Evolutionary conservation across 202 grass and related monocot genomes (phyloP).

Genomic region (Eragrostis tef): DNA sequence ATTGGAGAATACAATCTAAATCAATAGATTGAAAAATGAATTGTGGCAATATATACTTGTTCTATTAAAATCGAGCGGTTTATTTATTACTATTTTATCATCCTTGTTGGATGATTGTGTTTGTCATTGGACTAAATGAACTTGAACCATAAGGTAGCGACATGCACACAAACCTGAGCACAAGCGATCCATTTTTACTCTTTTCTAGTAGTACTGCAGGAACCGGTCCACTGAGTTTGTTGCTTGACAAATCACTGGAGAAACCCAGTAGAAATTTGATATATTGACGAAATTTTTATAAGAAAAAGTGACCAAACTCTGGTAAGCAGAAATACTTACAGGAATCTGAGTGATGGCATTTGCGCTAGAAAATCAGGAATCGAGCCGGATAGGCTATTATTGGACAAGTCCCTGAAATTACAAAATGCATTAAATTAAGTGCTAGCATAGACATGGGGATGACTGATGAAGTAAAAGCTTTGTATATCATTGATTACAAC

Average conservation of each 20-base stretch:
- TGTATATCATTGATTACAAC: neutral
- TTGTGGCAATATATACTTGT: neutral
- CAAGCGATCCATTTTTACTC: slow-evolving; percentile 46
- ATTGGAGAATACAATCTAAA: neutral
- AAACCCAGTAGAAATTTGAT: neutral
- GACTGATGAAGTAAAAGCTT: neutral
- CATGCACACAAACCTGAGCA: slow-evolving; percentile 49
- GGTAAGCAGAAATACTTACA: slow-evolving; percentile 47
- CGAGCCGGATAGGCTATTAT: slow-evolving; percentile 53
- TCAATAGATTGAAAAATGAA: neutral
- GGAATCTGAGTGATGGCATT: slow-evolving; percentile 52
- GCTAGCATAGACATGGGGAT: neutral
- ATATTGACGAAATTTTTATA: neutral
- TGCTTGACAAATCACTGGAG: slow-evolving; percentile 54
- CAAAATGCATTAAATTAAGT: neutral
- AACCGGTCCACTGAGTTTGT: slow-evolving; percentile 48
- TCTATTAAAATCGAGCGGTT: neutral
- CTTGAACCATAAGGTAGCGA: neutral
- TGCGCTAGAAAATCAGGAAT: slow-evolving; percentile 57
- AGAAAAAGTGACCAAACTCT: neutral
- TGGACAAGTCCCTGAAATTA: slow-evolving; percentile 61
- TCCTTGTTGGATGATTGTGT: neutral
- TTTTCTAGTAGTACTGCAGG: slow-evolving; percentile 54
- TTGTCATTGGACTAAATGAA: neutral
- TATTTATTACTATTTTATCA: neutral